phyloP scores from a whole-genome alignment of 2,329 filamentous ascomycete genomes.

The Fusarium proliferatum region DNA sequence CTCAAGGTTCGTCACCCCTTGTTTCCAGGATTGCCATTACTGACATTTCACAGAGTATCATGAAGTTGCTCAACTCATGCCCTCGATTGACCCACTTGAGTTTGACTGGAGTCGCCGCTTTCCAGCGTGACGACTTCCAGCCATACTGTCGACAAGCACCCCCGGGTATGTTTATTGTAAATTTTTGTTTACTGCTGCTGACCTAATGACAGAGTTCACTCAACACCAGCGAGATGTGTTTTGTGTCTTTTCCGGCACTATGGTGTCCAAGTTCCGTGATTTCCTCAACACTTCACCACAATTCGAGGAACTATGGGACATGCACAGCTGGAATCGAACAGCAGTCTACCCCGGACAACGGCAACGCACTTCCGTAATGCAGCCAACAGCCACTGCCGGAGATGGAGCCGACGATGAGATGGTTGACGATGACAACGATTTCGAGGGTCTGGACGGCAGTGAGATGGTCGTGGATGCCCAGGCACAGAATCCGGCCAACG shows the following conservation, averaged over 20 bases:
- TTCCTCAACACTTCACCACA: conserved; percentile 73
- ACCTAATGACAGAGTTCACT: conserved; percentile 77
- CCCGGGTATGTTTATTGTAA: conserved; percentile 61
- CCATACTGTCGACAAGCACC: conserved; percentile 89
- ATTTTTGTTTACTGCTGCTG: conserved; percentile 30
- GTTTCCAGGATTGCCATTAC: background rate
- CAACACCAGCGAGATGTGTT: conserved; percentile 95
- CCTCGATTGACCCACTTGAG: conserved; percentile 93
- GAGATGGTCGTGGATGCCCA: conserved; percentile 54
- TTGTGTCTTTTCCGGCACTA: conserved; percentile 93
- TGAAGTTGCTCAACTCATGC: conserved; percentile 88
- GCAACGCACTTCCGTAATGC: conserved; percentile 15
- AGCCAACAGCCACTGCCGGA: conserved; percentile 31
- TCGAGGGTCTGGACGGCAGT: conserved; percentile 54
- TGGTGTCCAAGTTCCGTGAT: conserved; percentile 80
- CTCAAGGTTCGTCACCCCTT: conserved; percentile 71
- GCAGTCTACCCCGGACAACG: conserved; percentile 8
- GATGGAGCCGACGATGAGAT: conserved; percentile 57
- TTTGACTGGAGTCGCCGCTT: conserved; percentile 92
- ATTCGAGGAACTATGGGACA: conserved; percentile 59
- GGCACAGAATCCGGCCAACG: conserved; percentile 42
- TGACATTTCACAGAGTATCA: conserved; percentile 76
- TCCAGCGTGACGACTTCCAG: conserved; percentile 85
- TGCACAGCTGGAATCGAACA: conserved; percentile 26
- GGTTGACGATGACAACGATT: conserved; percentile 58